A percentile compares a stretch with the other conserved stretches of the same genome.
These are phyloP conservation scores for Pythium brachiatum DNA, from an alignment of 352 stramenopile genomes.

Conservation along the genomic window DNA sequence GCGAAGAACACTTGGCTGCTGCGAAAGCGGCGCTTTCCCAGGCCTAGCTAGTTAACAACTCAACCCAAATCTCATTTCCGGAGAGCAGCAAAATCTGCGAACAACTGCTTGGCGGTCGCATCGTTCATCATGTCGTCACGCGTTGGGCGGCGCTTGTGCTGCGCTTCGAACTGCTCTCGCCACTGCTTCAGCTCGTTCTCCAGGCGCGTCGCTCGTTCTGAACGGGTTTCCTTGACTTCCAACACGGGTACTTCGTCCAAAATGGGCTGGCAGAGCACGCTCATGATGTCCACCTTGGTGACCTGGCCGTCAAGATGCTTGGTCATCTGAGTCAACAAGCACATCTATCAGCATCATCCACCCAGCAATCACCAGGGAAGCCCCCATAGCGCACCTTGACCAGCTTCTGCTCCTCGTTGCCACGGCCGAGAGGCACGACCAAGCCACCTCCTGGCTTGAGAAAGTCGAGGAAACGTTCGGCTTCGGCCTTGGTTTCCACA, in stretches of 20 bases:
- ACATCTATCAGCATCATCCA: neutral
- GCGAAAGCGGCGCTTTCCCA: constrained; percentile 47
- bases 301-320: constrained; percentile 56
- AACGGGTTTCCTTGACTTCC: constrained; percentile 47
- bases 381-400: constrained; percentile 48
- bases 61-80: constrained; percentile 45
- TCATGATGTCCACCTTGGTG: constrained; percentile 76
- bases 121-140: constrained; percentile 68
- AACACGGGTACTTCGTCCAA: constrained; percentile 51
- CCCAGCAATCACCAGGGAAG: neutral
- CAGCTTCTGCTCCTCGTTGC: constrained; percentile 68
- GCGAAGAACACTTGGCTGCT: constrained; percentile 61
- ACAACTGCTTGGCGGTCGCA: constrained; percentile 54
- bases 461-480: constrained; percentile 62
- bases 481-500: constrained; percentile 70
- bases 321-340: constrained; percentile 49
- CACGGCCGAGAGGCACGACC: constrained; percentile 61
- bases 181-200: constrained; percentile 60
- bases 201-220: constrained; percentile 56
- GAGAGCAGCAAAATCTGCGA: constrained; percentile 63
- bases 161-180: constrained; percentile 59
- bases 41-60: constrained; percentile 17
- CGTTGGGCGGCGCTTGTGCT: constrained; percentile 50
- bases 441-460: constrained; percentile 70
- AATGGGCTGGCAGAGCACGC: constrained; percentile 82